Base-by-base conservation (phyloP, 495 filamentous ascomycete genomes). In the Stereocaulon alpinum region DNA sequence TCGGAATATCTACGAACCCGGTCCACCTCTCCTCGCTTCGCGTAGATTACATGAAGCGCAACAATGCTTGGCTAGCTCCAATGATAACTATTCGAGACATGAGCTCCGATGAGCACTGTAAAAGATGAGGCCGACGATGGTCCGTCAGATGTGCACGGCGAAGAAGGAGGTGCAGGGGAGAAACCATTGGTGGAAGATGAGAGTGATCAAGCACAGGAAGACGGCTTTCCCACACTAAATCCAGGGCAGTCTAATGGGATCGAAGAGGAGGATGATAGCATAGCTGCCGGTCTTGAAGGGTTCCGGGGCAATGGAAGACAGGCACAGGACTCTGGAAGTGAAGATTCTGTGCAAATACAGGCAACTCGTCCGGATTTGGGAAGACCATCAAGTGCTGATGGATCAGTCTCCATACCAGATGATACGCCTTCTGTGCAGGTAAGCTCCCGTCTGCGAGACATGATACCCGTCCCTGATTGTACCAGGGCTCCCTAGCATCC, bases 381-480 rank as follows among this genome's bases (percentile, higher is more conserved):
- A 18, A 60, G 61, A 60, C 64, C 66, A 61, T 68, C 66, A 68
- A 75, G 74, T 63, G 61, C 74, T 64, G 77, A 78, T 63, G 78
- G 72, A 54, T 76, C 75, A 11, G 64, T 82, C 44, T 93, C 88
- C 2, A 86, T 82, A 15, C 89, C 91, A 17, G 92, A 96, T 66
- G 91, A 96, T 71, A 86, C 88, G 4, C 91, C 90, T 17, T 96
- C 93, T 15, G 67, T 94, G 53, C 89, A 90, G 74, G 91, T 95
- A 74, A 64, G 77, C n/a, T 11, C 22, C 30, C 20, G n/a, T 30
- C 18, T 43, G 4, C 24, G 57, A 63, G 18, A 6, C 18, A n/a
- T 59, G 10, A 0, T 0, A 61, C 30, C 9, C 5, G 40, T 18
- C 51, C 27, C 66, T 71, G 40, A 72, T 45, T 22, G 32, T 17